Base-by-base conservation (phyloP, 2,329 filamentous ascomycete genomes). In the Xylaria sp. region DNA sequence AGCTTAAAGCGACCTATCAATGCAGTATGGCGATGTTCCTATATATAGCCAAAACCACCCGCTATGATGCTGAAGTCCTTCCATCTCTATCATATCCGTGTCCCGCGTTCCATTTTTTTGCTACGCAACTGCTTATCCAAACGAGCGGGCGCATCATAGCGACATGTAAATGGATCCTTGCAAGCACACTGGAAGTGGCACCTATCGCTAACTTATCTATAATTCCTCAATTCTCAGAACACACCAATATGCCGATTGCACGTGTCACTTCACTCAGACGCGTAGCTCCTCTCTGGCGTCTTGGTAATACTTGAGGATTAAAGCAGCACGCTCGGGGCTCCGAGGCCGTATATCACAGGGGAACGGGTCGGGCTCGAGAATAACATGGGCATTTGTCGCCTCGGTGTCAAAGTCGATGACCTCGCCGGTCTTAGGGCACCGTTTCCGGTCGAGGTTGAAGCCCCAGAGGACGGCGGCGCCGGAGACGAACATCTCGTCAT, bases 401-500 rank as follows among this genome's bases (percentile, higher is more conserved):
- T 84, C 82, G n/a, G 79, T 81, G 71, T 86, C 84, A 60, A 86
- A 84, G 25, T 81, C 79, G 15, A 86, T 75, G 15, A 75, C 69
- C 51, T 81, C 72, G 9, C 84, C 84, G 0, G 84, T 86, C 55
- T 76, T 72, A 0, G 82, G 80, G 70, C 82, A 84, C 25, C 72
- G 78, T 76, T 82, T 82, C 37, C 76, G 77, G 3, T 60, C 73
- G 59, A 86, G 77, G 63, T 84, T 76, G 70, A 87, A 86, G 0
- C 81, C 85, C 86, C 85, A 88, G 48, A 85, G 81, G 10, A 86
- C 76, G 7, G 78, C 78, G 3, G 84, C 84, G 25, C 82, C 84
- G 8, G 83, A 81, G 55, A 87, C 80, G 72, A 87, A 85, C 73
- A 87, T 83, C 78, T 89, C 87, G 74, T 88, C 86, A 73, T 90